Conservation (phyloP, 257 asterid species). For the Ophiorrhiza pumila region DNA sequence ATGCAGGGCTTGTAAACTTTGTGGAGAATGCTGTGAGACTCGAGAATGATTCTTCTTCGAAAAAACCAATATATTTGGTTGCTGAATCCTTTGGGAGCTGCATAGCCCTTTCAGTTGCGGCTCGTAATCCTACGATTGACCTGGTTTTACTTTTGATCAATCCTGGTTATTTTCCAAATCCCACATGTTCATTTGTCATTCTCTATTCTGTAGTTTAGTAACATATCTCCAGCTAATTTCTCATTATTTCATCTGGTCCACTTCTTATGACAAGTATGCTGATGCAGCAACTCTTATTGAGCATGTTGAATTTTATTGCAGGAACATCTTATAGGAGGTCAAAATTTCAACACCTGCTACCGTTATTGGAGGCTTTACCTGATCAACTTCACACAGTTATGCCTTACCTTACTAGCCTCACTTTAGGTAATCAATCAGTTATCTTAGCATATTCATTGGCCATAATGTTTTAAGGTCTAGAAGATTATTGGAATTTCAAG, state of each 20-base stretch:
- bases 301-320: constrained; percentile 22
- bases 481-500: not conserved
- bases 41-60: constrained; percentile 33
- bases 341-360: constrained; percentile 33
- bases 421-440: constrained; percentile 8
- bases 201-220: not conserved
- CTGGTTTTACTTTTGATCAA: constrained; percentile 46
- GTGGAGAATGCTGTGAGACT: constrained; percentile 32
- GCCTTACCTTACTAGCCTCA: constrained; percentile 31
- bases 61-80: constrained; percentile 50
- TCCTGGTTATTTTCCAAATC: constrained; percentile 39
- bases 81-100: constrained; percentile 63
- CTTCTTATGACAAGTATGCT: not conserved
- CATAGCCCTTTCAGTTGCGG: constrained; percentile 62
- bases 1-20: constrained; percentile 35
- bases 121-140: constrained; percentile 46
- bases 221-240: not conserved
- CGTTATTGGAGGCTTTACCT: constrained; percentile 43
- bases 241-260: not conserved
- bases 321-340: constrained; percentile 58
- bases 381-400: constrained; percentile 25
- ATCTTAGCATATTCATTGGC: not conserved
- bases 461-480: not conserved
- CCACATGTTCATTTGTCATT: not conserved
- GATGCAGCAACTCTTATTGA: not conserved